Evolutionary conservation across 345 rosid genomes (phyloP).

Genomic region (Aurinia saxatilis): DNA sequence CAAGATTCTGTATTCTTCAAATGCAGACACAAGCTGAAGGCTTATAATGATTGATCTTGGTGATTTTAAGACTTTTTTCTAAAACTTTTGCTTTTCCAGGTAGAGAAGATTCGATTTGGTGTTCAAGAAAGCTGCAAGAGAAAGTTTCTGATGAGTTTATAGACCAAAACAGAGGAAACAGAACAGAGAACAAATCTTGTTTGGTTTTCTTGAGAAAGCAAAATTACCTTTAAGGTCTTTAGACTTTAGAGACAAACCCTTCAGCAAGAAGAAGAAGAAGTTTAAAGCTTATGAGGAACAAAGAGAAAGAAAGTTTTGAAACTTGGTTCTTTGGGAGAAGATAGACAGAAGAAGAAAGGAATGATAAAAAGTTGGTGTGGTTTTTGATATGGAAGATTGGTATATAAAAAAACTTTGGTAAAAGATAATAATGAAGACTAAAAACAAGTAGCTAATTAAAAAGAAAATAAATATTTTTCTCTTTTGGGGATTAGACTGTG

Average conservation of each 20-base stretch:
- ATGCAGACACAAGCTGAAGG: not conserved
- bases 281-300: not conserved
- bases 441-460: slow-evolving; percentile 5
- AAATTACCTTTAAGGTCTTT: slow-evolving; percentile 14
- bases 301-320: not conserved
- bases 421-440: slow-evolving; percentile 6
- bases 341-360: slow-evolving; percentile 9
- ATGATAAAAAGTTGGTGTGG: not conserved
- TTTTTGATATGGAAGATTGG: not conserved
- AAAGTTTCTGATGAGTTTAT: not conserved
- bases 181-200: not conserved
- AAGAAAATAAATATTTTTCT: not conserved
- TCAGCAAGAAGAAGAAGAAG: not conserved
- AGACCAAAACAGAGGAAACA: not conserved
- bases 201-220: not conserved
- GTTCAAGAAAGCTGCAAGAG: slow-evolving; percentile 8
- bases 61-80: not conserved
- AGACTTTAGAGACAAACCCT: not conserved
- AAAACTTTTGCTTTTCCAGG: not conserved
- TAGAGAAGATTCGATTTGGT: not conserved
- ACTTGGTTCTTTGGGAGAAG: not conserved
- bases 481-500: slow-evolving; percentile 14
- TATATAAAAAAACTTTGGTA: not conserved
- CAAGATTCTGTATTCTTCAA: not conserved
- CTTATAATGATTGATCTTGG: not conserved